Conservation (phyloP, 2,329 filamentous ascomycete species). For the Ustulina deusta region DNA sequence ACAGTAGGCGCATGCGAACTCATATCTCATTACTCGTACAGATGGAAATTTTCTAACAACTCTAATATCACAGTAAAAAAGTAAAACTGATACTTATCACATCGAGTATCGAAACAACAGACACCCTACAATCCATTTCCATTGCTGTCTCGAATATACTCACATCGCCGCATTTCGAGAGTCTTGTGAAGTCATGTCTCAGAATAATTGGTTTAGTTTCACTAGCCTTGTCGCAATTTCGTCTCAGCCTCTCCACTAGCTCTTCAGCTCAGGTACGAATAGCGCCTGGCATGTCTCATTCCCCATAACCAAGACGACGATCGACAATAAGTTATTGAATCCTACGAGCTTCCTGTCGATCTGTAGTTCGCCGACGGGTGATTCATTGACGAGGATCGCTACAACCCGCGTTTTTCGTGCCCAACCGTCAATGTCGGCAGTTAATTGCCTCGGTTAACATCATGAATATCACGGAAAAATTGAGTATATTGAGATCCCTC, state of each 20-base stretch:
- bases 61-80: too few relatives aligned
- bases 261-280: constrained; percentile 3
- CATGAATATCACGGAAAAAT: constrained; percentile 36
- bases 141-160: background rate
- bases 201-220: background rate
- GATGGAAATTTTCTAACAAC: too few relatives aligned
- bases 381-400: background rate
- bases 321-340: background rate
- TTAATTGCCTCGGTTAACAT: constrained; percentile 74
- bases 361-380: background rate
- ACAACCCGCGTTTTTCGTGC: constrained; percentile 51
- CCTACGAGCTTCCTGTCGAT: background rate
- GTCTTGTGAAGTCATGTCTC: background rate
- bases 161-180: background rate
- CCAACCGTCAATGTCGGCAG: constrained; percentile 66
- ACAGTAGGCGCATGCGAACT: too few relatives aligned
- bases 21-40: too few relatives aligned
- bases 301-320: background rate
- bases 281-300: constrained; percentile 32
- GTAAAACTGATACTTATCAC: too few relatives aligned
- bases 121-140: background rate
- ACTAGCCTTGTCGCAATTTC: background rate
- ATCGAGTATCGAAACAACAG: background rate
- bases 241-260: constrained; percentile 20
- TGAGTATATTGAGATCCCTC: constrained; percentile 61